Percentiles rank a stretch among this genome's conserved stretches.
Conservation (phyloP, 2,329 filamentous ascomycete genomes). For the Aspergillus carbonarius region DNA sequence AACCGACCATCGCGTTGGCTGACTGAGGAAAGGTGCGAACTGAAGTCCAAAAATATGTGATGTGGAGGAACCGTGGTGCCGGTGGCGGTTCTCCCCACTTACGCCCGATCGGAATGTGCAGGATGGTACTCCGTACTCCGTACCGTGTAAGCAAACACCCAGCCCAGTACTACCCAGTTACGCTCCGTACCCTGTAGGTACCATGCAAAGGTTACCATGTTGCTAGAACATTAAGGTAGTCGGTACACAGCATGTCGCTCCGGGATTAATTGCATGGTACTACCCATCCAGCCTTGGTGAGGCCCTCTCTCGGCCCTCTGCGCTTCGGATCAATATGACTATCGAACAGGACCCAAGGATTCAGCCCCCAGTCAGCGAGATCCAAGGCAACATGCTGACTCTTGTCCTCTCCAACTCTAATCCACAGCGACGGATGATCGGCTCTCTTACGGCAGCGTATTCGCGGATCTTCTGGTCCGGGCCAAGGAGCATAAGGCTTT, state of each 20-base stretch:
- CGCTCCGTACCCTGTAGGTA: background rate
- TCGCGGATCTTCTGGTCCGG: conserved; percentile 4
- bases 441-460: background rate
- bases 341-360: background rate
- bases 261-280: background rate
- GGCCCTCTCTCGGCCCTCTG: background rate
- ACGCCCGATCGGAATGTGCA: background rate
- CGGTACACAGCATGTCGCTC: background rate
- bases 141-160: background rate
- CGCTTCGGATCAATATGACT: background rate
- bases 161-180: no score
- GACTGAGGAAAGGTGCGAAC: background rate
- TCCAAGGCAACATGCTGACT: background rate
- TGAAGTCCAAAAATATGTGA: background rate
- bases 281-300: background rate
- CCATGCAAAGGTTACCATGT: background rate
- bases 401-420: background rate
- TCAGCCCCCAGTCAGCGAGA: conserved; percentile 2
- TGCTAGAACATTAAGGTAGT: background rate
- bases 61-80: conserved; percentile 1
- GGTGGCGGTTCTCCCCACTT: conserved; percentile 3
- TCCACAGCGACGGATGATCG: conserved; percentile 1
- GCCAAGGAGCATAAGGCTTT: conserved; percentile 2
- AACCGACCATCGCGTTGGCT: background rate
- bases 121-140: background rate